These are phyloP conservation scores for Hemileccinum impolitum DNA, from an alignment of 768 basidiomycete species.

Conservation along the genomic window DNA sequence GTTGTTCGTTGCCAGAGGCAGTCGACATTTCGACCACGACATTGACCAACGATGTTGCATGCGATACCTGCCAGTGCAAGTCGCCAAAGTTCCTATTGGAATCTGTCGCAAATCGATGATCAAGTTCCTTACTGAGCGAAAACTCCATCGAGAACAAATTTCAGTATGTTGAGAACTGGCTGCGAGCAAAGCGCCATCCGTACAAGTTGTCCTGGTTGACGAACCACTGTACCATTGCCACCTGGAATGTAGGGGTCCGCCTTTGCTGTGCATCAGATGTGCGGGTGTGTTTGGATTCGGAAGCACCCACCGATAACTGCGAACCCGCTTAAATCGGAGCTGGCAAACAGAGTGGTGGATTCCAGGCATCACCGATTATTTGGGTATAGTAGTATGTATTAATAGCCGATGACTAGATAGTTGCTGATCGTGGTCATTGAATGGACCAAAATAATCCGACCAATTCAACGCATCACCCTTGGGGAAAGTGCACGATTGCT, in stretches of 20 bases:
- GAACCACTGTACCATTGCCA: conserved; percentile 35
- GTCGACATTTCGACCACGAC: conserved; percentile 70
- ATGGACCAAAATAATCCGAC: too few species aligned
- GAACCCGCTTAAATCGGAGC: conserved; percentile 56
- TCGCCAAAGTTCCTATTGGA: conserved; percentile 49
- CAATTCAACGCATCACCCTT: conserved; percentile 55
- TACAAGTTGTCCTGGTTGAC: conserved; percentile 25
- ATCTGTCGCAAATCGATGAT: conserved; percentile 63
- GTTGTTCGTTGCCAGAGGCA: conserved; percentile 55
- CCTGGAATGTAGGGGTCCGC: conserved; percentile 67
- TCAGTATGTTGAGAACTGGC: too few species aligned
- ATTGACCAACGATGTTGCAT: conserved; percentile 70
- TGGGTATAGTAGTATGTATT: conserved; percentile 74
- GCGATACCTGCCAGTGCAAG: conserved; percentile 85
- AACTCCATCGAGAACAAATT: conserved; percentile 14
- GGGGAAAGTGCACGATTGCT: conserved; percentile 72
- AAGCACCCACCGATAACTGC: conserved; percentile 63
- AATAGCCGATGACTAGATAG: conserved; percentile 63
- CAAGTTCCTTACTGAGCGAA: conserved; percentile 71
- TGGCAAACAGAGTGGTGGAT: conserved; percentile 68
- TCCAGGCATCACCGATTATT: conserved; percentile 69
- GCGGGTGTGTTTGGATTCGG: neutral
- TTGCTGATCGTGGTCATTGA: conserved; percentile 42
- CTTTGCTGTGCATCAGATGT: conserved; percentile 38
- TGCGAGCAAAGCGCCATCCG: neutral